Evolutionary conservation across 768 basidiomycete genomes (phyloP), one percentile per base, ranked within the genome.

Genomic region (Termitomyces sp.): DNA sequence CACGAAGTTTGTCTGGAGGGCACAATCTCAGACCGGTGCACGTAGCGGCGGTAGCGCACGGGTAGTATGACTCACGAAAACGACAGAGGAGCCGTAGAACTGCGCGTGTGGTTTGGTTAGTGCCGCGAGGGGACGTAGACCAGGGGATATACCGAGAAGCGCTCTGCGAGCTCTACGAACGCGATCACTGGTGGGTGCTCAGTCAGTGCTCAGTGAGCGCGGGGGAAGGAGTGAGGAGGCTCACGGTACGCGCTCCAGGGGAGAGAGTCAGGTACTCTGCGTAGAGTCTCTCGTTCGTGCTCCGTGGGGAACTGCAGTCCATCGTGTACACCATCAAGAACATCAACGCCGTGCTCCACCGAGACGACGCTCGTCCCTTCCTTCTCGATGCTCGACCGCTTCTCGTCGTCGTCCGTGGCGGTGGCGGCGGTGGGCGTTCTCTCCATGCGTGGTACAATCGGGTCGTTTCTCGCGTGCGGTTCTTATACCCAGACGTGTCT

Each of bases 161-260:
- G 84, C 67, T 91, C 89, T 4, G 85, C 86, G 44, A 88, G 70
- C 68, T 90, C 88, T 33, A 88, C 77, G 35, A 86, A 32, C 9
- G 85, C 87, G 55, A 90, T 86, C 54, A 86, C 85, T 87, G 48
- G 28, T 16, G 48, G 28, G 3, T 28, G 23, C 23, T 23, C 44
- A 36, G 13, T 58, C 33, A 56, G 56, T 32, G n/a, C 41, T 6
- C 1, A 6, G 20, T 32, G 30, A 33, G 54, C 30, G 18, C 3
- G 46, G 12, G n/a, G 4, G 20, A 23, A 14, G 56, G 35, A 30
- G 50, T 58, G 48, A 18, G 23, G 20, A 68, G 38, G 33, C 77
- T 63, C 55, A 82, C 81, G 67, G 68, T 82, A 85, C 14, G 83
- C 82, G 50, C 72, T 73, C 85, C 84, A 85, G 1, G 85, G 85